Percentiles rank a stretch among this genome's conserved stretches.
Evolutionary conservation across 2,329 filamentous ascomycete species (phyloP).

Genomic region (Talaromyces rugulosus): DNA sequence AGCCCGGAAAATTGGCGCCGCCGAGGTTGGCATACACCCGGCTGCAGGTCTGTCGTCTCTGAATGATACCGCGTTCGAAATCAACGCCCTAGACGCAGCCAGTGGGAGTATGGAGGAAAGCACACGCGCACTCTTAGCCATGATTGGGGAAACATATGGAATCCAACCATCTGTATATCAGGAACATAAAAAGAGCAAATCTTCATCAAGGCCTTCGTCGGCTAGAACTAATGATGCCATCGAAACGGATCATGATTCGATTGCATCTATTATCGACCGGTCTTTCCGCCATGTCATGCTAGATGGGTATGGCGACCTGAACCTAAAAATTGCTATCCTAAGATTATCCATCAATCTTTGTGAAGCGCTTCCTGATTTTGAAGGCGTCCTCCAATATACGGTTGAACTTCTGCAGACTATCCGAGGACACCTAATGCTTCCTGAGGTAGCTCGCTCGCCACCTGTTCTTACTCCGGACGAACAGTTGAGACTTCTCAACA

Average conservation of each 20-base stretch:
- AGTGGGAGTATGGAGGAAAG: constrained; percentile 40
- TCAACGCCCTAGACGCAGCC: constrained; percentile 40
- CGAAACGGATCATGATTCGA: constrained; percentile 24
- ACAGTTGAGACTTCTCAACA: constrained; percentile 76
- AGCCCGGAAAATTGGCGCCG: constrained; percentile 84
- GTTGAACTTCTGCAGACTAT: constrained; percentile 77
- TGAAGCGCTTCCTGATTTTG: constrained; percentile 87
- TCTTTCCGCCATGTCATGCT: constrained; percentile 43
- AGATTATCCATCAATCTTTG: constrained; percentile 89
- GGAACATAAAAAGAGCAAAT: constrained; percentile 28
- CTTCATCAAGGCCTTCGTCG: constrained; percentile 18
- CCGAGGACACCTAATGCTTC: constrained; percentile 67
- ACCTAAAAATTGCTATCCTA: constrained; percentile 80
- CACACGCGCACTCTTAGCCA: constrained; percentile 34
- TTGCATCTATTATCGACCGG: constrained; percentile 38
- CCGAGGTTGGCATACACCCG: constrained; percentile 94
- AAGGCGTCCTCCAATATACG: constrained; percentile 83
- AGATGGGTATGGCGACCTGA: constrained; percentile 66
- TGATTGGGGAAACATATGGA: constrained; percentile 37
- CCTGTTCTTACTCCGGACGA: constrained; percentile 74
- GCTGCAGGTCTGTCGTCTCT: constrained; percentile 78
- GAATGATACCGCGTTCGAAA: constrained; percentile 48
- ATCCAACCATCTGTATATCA: constrained; percentile 34
- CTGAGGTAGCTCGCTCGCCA: constrained; percentile 63
- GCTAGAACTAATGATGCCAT: constrained; percentile 11